Percentiles rank a stretch among this genome's conserved stretches.
Evolutionary conservation across 306 rosid genomes (phyloP).

Genomic region (Cucumis hystrix): DNA sequence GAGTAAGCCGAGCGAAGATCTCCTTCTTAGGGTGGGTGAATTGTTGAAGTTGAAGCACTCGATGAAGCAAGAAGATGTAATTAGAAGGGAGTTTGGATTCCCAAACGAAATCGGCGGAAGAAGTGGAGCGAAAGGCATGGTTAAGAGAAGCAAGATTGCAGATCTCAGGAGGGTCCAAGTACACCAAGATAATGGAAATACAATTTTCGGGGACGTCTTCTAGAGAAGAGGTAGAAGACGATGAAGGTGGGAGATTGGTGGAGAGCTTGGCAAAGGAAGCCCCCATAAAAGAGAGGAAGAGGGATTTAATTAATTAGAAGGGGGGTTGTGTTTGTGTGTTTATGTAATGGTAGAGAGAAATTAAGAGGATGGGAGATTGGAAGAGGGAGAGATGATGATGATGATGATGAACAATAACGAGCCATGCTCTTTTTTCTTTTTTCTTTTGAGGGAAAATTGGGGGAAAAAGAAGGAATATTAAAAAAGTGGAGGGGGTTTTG

Average conservation of each 20-base stretch:
- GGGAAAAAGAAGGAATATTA: conserved; percentile 3
- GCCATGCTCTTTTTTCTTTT: neutral
- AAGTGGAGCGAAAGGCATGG: conserved; percentile 43
- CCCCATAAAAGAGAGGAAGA: conserved; percentile 17
- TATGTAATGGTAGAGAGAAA: neutral
- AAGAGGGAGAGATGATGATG: neutral
- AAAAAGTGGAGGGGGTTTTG: neutral
- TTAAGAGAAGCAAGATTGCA: conserved; percentile 49
- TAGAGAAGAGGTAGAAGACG: conserved; percentile 12
- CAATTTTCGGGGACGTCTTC: conserved; percentile 67
- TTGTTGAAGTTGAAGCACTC: neutral
- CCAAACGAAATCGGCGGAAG: conserved; percentile 61
- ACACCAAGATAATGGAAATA: conserved; percentile 36
- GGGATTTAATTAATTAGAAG: neutral
- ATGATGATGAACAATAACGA: neutral
- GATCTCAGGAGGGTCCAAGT: conserved; percentile 58
- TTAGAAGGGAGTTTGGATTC: conserved; percentile 53
- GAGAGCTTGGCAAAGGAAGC: conserved; percentile 7
- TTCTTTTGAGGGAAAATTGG: neutral
- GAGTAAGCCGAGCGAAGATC: conserved; percentile 42
- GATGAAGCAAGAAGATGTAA: conserved; percentile 29
- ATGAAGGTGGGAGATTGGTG: neutral
- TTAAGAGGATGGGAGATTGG: too few species aligned
- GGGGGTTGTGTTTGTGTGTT: neutral
- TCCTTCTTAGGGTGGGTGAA: conserved; percentile 12